A percentile compares a stretch with the other conserved stretches of the same genome.
These are phyloP conservation scores for Yamadazyma dendronema DNA, from an alignment of 1,139 yeast genomes.

Conservation along the genomic window DNA sequence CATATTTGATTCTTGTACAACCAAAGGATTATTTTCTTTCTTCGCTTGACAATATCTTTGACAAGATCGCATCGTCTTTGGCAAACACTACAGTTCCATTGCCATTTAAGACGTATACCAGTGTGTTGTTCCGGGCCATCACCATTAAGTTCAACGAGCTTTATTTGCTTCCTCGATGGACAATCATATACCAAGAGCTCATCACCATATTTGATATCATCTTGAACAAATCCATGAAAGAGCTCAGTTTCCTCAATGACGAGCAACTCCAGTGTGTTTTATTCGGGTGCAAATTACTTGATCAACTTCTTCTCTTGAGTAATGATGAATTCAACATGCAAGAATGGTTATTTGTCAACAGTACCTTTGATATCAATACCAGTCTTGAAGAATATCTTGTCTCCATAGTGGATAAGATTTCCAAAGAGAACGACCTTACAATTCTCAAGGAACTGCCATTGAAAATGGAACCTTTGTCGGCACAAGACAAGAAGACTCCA, in stretches of 20 bases:
- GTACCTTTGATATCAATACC: slow-evolving; percentile 49
- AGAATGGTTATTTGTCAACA: slow-evolving; percentile 85
- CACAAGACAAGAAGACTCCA: slow-evolving; percentile 32
- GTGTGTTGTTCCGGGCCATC: slow-evolving; percentile 60
- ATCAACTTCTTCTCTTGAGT: slow-evolving; percentile 62
- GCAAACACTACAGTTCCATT: slow-evolving; percentile 27
- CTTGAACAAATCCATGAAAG: slow-evolving; percentile 26
- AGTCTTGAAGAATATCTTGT: slow-evolving; percentile 40
- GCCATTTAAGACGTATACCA: slow-evolving; percentile 44
- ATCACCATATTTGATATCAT: slow-evolving; percentile 50
- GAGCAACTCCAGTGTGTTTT: slow-evolving; percentile 47
- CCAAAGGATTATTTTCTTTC: slow-evolving; percentile 56
- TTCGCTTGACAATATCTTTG: slow-evolving; percentile 49
- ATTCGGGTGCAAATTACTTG: slow-evolving; percentile 74
- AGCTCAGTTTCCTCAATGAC: slow-evolving; percentile 29
- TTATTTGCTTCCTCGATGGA: slow-evolving; percentile 72
- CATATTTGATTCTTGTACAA: slow-evolving; percentile 60
- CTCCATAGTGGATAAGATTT: slow-evolving; percentile 49
- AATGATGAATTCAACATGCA: slow-evolving; percentile 77
- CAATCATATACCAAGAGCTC: slow-evolving; percentile 60
- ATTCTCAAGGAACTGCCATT: slow-evolving; percentile 34
- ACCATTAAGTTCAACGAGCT: slow-evolving; percentile 59
- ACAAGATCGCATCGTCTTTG: slow-evolving; percentile 46
- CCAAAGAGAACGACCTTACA: slow-evolving; percentile 40
- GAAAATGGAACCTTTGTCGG: slow-evolving; percentile 19